Conservation (phyloP, 768 basidiomycete genomes). For the Boletus tomentosulus region DNA sequence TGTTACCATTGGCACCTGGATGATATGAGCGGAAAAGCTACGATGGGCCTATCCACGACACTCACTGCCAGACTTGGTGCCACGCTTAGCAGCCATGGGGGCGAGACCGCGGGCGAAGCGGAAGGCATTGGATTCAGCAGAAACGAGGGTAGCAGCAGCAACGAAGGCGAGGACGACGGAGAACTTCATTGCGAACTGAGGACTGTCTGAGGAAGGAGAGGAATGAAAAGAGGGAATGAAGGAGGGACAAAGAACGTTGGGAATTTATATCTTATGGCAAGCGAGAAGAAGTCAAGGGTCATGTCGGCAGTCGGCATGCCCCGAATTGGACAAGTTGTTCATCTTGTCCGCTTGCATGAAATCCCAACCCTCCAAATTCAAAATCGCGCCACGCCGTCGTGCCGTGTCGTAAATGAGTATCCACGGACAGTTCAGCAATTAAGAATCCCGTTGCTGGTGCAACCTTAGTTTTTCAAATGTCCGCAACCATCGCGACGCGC, state of each 20-base stretch:
- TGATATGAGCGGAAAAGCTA: neutral
- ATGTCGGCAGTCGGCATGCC: constrained; percentile 11
- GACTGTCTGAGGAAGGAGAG: neutral
- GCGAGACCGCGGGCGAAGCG: constrained; percentile 52
- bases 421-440: neutral
- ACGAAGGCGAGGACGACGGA: constrained; percentile 33
- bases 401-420: neutral
- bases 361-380: too few species aligned
- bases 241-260: neutral
- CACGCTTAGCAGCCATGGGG: constrained; percentile 38
- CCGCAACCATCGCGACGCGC: neutral
- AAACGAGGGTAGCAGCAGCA: constrained; percentile 35
- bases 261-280: neutral
- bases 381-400: too few species aligned
- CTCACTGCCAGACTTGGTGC: constrained; percentile 33
- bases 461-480: neutral
- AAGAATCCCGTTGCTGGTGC: neutral
- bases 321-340: neutral
- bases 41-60: neutral
- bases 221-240: neutral
- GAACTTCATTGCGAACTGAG: constrained; percentile 26
- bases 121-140: constrained; percentile 48
- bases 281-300: constrained; percentile 10
- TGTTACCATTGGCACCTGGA: constrained; percentile 33
- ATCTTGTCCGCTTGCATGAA: neutral